Base-by-base conservation (phyloP, 805 yeast genomes). In the Saturnispora besseyi region DNA sequence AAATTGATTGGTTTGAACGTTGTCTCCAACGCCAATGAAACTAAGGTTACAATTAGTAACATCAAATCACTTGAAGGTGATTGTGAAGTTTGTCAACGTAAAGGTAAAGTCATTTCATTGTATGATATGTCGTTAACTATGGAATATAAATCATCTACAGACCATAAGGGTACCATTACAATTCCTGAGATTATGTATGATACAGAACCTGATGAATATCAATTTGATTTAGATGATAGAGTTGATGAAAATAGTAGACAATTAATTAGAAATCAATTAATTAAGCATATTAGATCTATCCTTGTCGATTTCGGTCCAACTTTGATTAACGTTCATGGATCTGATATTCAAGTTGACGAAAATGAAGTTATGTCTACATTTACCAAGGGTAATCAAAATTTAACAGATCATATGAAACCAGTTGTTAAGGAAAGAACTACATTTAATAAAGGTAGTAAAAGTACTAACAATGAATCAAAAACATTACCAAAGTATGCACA, bases 171-270 rank as follows among this genome's bases (percentile, higher is more conserved):
- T 29, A 73, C 84, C 18, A 82, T 93, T 50, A 76, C 81, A 7
- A 69, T 93, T 46, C 99, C 99, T 5, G 99, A 93, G 65, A 76
- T 93, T 52, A 91, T 97, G 6, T 93, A 93, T 67, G 98, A 93
- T 65, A 79, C 95, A 9, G 93, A 84, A 48, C 76, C 70, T 26
- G 90, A 84, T 53, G 97, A 89, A 56, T 84, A 82, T 59, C 96
- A 87, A 65, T 93, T 91, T 63, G 84, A 83, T 46, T 75, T 89
- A 47, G 77, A 75, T 51, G 72, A 71, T 5, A 76, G 76, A 52
- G 84, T 81, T 12, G 81, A 79, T 48, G 78, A 78, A 28, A 69
- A 82, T 48, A 55, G 54, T 3, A 78, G 86, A 52, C 65, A 73
- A 2, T 53, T 73, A 10, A 62, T 78, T 18, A 77, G 77, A 61